phyloP scores from a whole-genome alignment of 495 filamentous ascomycete genomes.

The Bryoglossum gracile region DNA sequence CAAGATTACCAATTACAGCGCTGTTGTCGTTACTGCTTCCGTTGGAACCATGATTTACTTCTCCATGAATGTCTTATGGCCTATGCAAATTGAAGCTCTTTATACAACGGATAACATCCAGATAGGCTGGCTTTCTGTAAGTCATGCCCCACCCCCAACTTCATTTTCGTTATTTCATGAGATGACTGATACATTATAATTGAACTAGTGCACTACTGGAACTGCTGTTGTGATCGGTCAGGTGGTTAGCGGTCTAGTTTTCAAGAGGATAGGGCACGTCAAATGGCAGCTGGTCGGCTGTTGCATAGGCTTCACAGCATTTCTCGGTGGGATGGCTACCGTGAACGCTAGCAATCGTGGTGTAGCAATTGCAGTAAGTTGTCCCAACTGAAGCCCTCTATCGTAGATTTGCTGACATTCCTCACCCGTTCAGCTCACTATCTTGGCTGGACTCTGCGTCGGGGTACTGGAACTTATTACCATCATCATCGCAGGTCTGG shows the following conservation, averaged over 20 bases:
- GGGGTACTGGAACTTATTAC: slow-evolving; percentile 9
- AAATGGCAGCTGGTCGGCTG: slow-evolving; percentile 8
- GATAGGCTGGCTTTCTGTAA: slow-evolving; percentile 33
- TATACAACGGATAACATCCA: slow-evolving; percentile 27
- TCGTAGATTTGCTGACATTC: slow-evolving; percentile 14
- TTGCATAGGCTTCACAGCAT: slow-evolving; percentile 20
- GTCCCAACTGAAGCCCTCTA: slow-evolving; percentile 3
- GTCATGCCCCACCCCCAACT: neutral
- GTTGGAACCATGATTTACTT: slow-evolving; percentile 32
- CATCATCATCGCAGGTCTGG: slow-evolving; percentile 6
- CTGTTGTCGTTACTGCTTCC: slow-evolving; percentile 18
- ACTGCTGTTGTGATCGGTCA: slow-evolving; percentile 23
- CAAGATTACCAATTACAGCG: slow-evolving; percentile 28
- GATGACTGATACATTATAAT: neutral
- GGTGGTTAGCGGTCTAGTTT: slow-evolving; percentile 20
- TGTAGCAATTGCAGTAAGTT: slow-evolving; percentile 13
- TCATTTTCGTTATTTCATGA: slow-evolving; percentile 1
- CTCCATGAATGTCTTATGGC: slow-evolving; percentile 28
- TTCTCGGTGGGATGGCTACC: slow-evolving; percentile 27
- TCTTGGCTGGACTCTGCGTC: slow-evolving; percentile 25
- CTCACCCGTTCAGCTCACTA: slow-evolving; percentile 21
- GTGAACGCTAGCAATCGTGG: slow-evolving; percentile 19
- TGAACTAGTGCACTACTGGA: slow-evolving; percentile 24
- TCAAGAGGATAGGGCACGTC: slow-evolving; percentile 16
- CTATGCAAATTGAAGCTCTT: slow-evolving; percentile 23